A percentile compares a stretch with the other conserved stretches of the same genome.
Evolutionary conservation across 2,329 filamentous ascomycete species (phyloP).

Genomic region (Fusarium vanettenii): DNA sequence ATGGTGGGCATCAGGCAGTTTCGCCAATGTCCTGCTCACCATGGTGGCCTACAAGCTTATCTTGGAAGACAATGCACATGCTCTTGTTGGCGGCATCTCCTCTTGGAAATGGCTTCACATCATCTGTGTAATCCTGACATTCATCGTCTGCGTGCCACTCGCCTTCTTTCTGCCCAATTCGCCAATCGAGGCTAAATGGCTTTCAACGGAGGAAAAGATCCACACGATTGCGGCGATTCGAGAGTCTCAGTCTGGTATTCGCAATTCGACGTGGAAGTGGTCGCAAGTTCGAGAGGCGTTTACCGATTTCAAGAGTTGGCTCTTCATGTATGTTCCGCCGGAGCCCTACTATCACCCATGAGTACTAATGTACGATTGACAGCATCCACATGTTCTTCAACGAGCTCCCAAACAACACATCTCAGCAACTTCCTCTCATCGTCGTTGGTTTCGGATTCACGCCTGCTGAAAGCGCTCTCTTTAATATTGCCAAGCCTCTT

Average conservation of each 20-base stretch:
- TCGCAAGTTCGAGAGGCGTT: neutral
- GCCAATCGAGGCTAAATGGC: neutral
- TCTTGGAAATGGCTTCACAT: constrained; percentile 1
- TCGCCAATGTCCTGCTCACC: neutral
- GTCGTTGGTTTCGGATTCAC: neutral
- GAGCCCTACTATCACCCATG: too few relatives aligned
- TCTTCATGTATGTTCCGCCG: neutral
- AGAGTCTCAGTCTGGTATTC: neutral
- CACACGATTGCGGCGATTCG: neutral
- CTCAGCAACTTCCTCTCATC: neutral
- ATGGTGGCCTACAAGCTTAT: constrained; percentile 2
- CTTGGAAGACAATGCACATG: neutral
- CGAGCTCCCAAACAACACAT: neutral
- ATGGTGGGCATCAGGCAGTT: neutral
- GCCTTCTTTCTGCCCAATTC: neutral
- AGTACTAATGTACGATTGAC: neutral
- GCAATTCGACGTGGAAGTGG: neutral
- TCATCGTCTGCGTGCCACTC: neutral
- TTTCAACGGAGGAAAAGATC: neutral
- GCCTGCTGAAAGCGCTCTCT: neutral
- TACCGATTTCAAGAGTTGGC: neutral
- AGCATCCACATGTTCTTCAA: constrained; percentile 1
- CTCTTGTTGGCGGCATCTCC: neutral
- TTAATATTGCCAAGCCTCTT: neutral
- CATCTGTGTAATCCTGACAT: neutral